Base-by-base conservation (phyloP, 768 basidiomycete species). In the Mycena galericulata region DNA sequence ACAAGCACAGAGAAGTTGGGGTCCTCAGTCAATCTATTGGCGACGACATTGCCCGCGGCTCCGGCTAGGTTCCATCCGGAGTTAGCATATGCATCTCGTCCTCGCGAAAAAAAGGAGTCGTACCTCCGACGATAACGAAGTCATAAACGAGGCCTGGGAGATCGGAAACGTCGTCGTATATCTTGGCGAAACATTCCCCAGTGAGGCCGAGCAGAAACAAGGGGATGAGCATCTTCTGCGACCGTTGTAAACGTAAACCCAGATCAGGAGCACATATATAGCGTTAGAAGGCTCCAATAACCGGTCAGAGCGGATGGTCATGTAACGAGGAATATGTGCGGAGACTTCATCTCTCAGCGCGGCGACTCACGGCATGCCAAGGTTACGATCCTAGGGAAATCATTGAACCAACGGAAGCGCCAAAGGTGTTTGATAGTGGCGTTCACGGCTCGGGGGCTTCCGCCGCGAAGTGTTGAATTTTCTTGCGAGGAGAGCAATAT, bases 21-120 rank as follows among this genome's bases (percentile, higher is more conserved):
- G 29, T 72, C 61, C 46, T 78, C 76, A 8, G 73, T 72, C 22
- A 78, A 70, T n/a, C 75, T 66, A 55, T 72, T 76, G 8, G 77
- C 77, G 22, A 78, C 57, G 15, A 77, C 77, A 60, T 70, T 75
- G 61, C 77, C 76, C 36, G 76, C 74, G 53, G 70, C 66, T 50
- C 80, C 83, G 79, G 63, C 62, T 71, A 7, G 50, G 50, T 8
- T 51, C 24, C 50, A 26, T 22, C 7, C 7, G 22, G 3, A 51
- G 30, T 10, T 22, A 22, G 10, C 10, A 15, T 18, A 22, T 27
- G 20, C 30, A 29, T 4, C 30, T 27, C 14, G 26, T 22, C 3
- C 56, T 38, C 27, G 56, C 54, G 4, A 18, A 36, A 14, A 6
- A 36, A 36, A 36, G 14, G 34, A 14, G 34, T 18, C 6, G 30